A percentile compares a stretch with the other conserved stretches of the same genome.
Conservation (phyloP, 1,139 yeast genomes). For the Scheffersomyces illinoinensis region DNA sequence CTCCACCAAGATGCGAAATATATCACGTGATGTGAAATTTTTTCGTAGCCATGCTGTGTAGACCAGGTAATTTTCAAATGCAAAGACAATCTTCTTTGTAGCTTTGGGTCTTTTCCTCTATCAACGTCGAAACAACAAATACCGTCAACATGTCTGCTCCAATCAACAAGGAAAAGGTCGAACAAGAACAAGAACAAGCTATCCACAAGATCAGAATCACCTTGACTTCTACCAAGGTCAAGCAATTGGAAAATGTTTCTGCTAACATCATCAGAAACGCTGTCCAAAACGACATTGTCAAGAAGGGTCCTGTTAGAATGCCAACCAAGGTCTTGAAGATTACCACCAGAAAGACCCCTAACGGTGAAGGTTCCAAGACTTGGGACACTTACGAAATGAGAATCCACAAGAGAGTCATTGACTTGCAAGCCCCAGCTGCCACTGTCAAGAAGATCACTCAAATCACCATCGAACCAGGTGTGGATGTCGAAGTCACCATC, state of each 20-base stretch:
- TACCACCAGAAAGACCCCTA: constrained; percentile 99
- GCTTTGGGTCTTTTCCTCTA: constrained; percentile 16
- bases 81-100: not conserved
- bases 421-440: constrained; percentile 95
- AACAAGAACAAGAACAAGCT: constrained; percentile 72
- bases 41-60: not conserved
- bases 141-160: constrained; percentile 66
- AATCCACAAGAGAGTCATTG: constrained; percentile 99
- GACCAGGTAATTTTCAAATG: not conserved
- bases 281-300: constrained; percentile 74
- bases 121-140: constrained; percentile 46
- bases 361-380: constrained; percentile 99
- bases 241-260: constrained; percentile 93
- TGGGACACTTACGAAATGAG: constrained; percentile 99
- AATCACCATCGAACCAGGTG: constrained; percentile 70
- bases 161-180: constrained; percentile 77
- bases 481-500: constrained; percentile 33
- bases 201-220: constrained; percentile 99
- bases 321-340: constrained; percentile 99
- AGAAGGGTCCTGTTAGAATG: constrained; percentile 99
- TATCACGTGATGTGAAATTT: not conserved
- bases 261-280: constrained; percentile 90
- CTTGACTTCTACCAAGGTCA: constrained; percentile 98
- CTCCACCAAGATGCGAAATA: not conserved
- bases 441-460: constrained; percentile 96